Conservation (phyloP, 2,329 filamentous ascomycete species). For the Penicillium sp. region DNA sequence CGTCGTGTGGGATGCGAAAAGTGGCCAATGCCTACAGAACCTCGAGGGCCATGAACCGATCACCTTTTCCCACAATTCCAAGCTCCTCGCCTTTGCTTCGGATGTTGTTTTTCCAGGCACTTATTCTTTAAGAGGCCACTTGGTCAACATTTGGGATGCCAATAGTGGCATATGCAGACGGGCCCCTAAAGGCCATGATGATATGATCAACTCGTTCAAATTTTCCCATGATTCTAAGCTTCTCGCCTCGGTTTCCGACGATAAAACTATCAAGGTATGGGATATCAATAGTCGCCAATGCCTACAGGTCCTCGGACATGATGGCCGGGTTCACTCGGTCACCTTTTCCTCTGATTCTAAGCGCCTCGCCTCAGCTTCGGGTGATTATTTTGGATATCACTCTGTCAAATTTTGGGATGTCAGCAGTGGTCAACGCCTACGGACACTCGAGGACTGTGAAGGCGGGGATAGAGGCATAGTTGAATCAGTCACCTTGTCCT, state of each 20-base stretch:
- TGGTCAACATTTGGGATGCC: neutral
- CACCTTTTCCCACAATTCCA: too few relatives aligned
- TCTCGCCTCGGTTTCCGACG: slow-evolving; percentile 22
- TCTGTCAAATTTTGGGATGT: slow-evolving; percentile 12
- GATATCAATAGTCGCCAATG: neutral
- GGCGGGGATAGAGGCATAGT: neutral
- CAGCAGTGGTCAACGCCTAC: neutral
- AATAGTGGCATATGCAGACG: neutral
- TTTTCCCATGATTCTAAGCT: slow-evolving; percentile 14
- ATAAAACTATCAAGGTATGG: slow-evolving; percentile 17
- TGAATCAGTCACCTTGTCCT: slow-evolving; percentile 17
- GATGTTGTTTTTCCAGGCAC: too few relatives aligned
- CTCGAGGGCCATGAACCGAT: too few relatives aligned
- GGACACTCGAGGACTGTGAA: neutral
- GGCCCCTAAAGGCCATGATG: neutral
- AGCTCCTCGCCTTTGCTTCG: too few relatives aligned
- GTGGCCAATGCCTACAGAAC: too few relatives aligned
- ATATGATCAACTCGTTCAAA: neutral
- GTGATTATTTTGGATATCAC: neutral
- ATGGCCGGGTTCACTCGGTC: neutral
- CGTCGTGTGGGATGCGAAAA: too few relatives aligned
- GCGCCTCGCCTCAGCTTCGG: slow-evolving; percentile 8
- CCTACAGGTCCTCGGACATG: neutral
- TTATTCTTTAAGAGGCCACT: too few relatives aligned
- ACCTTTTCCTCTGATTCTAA: slow-evolving; percentile 4